Evolutionary conservation across 2,329 filamentous ascomycete genomes (phyloP), one percentile per base, ranked within the genome.

Genomic region (Talaromyces sp.): DNA sequence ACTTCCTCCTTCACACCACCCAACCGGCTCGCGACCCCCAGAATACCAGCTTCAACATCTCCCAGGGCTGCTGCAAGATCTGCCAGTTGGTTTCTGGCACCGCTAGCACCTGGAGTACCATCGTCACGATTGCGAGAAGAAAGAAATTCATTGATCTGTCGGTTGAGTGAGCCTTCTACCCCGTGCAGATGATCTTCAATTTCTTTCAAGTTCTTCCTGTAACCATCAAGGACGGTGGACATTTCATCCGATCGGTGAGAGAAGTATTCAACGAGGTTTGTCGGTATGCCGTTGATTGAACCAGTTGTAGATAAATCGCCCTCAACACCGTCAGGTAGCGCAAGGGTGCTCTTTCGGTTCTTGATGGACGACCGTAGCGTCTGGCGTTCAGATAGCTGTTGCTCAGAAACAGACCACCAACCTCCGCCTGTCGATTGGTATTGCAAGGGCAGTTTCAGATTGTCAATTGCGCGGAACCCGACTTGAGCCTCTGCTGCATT

Each of bases 391-490:
- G 76, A 70, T 27, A 77, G 70, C 50, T 77, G 73, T 65, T 79
- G 77, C 66, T 79, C 75, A 45, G 75, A 72, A 24, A 72, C 70
- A 22, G 76, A 75, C 76, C 77, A 79, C 78, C 77, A 79, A 22
- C 77, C 74, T 65, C 72, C 73, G 16, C 76, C 71, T 9, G 75
- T 75, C 65, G 85, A 84, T 70, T 88, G 86, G 73, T 86, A 89
- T 68, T 87, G 84, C 58, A 82, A 71, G 1, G 91, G 91, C 16
- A 93, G 82, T 70, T 89, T 88, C 62, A 93, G 82, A 72, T 91
- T 91, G 71, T 92, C 88, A 37, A 91, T 87, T 24, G 89, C 88
- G 65, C 88, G 86, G 81, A 92, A 91, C 67, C 86, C 87, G 63
- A 92, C 83, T 69, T 88, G 86, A 9, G 89, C 89, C 69, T 93